phyloP scores from a whole-genome alignment of 1,284 basidiomycete genomes.

The Ceratorhiza oryzae-sativae region DNA sequence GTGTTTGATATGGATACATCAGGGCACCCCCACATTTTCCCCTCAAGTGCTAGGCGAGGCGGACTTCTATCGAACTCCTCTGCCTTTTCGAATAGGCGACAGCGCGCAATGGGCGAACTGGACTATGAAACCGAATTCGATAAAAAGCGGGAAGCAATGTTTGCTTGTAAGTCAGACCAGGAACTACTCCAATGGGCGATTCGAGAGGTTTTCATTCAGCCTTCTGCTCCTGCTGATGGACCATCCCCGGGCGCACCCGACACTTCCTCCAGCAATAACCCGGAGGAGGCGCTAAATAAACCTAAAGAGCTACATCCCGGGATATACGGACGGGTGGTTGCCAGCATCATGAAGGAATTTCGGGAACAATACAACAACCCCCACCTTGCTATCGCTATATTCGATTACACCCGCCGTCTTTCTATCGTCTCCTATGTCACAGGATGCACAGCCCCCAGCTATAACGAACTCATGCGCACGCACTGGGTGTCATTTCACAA shows the following conservation, averaged over 20 bases:
- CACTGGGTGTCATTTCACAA: conserved; percentile 84
- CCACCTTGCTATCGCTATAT: conserved; percentile 82
- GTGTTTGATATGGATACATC: conserved; percentile 24
- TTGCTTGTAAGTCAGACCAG: conserved; percentile 70
- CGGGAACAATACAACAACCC: conserved; percentile 79
- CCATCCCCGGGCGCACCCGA: conserved; percentile 33
- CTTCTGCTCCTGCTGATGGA: conserved; percentile 47
- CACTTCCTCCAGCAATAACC: neutral
- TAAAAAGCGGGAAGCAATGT: conserved; percentile 76
- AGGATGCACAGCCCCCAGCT: conserved; percentile 83
- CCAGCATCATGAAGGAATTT: conserved; percentile 75
- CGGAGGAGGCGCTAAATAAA: too few species aligned
- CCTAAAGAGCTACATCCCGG: conserved; percentile 47
- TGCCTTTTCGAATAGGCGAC: neutral
- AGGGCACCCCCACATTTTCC: neutral
- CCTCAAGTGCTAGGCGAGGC: neutral
- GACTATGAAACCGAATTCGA: conserved; percentile 57
- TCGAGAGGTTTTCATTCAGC: conserved; percentile 69
- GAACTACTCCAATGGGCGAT: conserved; percentile 80
- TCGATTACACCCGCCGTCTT: conserved; percentile 74
- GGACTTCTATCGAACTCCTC: neutral
- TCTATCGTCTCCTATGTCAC: conserved; percentile 82
- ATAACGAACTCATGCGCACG: conserved; percentile 83
- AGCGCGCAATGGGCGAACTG: neutral
- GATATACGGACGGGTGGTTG: conserved; percentile 76